Evolutionary conservation across 2,329 filamentous ascomycete species (phyloP).

Genomic region (Alternaria rosae): DNA sequence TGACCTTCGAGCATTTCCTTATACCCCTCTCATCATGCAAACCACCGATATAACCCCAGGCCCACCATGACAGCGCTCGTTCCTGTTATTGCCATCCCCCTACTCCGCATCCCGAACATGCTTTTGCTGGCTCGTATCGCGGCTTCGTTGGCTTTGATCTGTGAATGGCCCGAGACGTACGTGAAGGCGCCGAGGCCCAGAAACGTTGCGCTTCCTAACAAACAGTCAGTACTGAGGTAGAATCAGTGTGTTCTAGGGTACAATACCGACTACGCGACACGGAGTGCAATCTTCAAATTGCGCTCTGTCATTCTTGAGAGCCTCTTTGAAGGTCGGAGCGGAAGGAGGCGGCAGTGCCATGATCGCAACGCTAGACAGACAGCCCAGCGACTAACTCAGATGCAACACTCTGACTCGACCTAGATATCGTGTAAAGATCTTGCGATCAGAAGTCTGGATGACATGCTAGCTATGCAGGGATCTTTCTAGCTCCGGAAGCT

Average conservation of each 20-base stretch:
- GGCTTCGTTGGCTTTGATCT: conserved; percentile 52
- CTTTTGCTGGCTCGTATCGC: conserved; percentile 52
- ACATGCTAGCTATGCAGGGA: conserved; percentile 9
- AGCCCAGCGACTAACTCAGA: background rate
- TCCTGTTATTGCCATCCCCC: conserved; percentile 51
- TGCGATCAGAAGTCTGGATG: background rate
- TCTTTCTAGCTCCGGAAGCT: conserved; percentile 6
- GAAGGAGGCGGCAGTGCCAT: conserved; percentile 25
- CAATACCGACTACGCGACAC: conserved; percentile 73
- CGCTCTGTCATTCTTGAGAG: conserved; percentile 42
- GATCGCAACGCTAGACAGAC: background rate
- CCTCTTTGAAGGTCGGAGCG: conserved; percentile 38
- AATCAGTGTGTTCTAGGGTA: background rate
- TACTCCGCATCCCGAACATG: conserved; percentile 51
- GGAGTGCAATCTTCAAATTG: conserved; percentile 69
- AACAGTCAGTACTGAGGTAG: background rate
- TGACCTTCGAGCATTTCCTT: background rate
- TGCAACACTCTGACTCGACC: background rate
- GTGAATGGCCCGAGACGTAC: conserved; percentile 55
- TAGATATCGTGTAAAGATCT: background rate
- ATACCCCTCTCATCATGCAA: conserved; percentile 30
- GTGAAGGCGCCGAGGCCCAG: conserved; percentile 57
- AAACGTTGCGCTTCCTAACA: conserved; percentile 55
- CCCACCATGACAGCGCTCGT: conserved; percentile 53
- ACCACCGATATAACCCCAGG: conserved; percentile 54